Evolutionary conservation across 2,329 filamentous ascomycete species (phyloP).

Genomic region (Aspergillus carbonarius): DNA sequence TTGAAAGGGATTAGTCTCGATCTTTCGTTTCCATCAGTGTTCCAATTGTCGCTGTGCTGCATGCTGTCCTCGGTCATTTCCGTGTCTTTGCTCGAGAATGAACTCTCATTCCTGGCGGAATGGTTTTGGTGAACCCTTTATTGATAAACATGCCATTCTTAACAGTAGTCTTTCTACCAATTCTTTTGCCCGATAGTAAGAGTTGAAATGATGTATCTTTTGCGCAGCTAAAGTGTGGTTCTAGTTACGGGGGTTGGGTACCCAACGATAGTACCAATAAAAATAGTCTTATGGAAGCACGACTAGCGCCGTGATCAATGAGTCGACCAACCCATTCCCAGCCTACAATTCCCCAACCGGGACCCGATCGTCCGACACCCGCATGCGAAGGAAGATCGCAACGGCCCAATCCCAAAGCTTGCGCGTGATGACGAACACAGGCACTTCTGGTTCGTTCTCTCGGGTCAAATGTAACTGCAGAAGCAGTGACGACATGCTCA

Average conservation of each 20-base stretch:
- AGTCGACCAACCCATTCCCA: neutral
- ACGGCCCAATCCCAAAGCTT: slow-evolving; percentile 42
- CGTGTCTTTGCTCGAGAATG: slow-evolving; percentile 5
- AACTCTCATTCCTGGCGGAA: neutral
- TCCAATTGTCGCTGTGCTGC: slow-evolving; percentile 4
- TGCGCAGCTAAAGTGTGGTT: neutral
- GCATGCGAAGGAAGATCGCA: slow-evolving; percentile 36
- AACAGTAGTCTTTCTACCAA: neutral
- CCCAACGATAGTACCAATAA: neutral
- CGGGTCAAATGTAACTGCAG: slow-evolving; percentile 65
- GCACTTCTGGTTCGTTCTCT: slow-evolving; percentile 61
- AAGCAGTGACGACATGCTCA: slow-evolving; percentile 70
- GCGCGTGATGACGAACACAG: slow-evolving; percentile 52
- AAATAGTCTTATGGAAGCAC: neutral
- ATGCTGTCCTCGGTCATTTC: slow-evolving; percentile 5
- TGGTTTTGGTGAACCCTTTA: neutral
- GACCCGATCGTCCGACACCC: slow-evolving; percentile 29
- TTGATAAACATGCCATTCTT: neutral
- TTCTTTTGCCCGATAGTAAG: neutral
- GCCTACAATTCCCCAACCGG: slow-evolving; percentile 24
- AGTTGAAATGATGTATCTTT: neutral
- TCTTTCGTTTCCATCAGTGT: slow-evolving; percentile 4
- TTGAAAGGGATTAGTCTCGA: neutral
- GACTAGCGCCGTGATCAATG: neutral
- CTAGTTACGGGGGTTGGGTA: neutral